A percentile compares a stretch with the other conserved stretches of the same genome.
These are phyloP conservation scores for Starmerella floricola DNA, from an alignment of 805 yeast species.

Conservation along the genomic window DNA sequence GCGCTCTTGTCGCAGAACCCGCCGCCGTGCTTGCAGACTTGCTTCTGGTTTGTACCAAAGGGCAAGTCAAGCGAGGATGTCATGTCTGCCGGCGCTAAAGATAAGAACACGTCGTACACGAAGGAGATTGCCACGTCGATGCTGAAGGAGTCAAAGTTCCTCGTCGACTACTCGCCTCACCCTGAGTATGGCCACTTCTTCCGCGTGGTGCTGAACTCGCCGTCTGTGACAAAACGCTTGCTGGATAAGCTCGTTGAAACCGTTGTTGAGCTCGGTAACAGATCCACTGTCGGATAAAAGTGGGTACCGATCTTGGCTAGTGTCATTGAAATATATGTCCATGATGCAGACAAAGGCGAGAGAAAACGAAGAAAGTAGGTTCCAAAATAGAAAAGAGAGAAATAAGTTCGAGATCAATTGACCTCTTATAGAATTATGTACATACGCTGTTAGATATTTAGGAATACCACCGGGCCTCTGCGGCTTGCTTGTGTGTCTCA, in stretches of 20 bases:
- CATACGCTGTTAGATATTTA: too few relatives aligned
- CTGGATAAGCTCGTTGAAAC: slow-evolving; percentile 36
- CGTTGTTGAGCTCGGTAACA: slow-evolving; percentile 10
- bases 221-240: slow-evolving; percentile 37
- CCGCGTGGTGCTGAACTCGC: slow-evolving; percentile 72
- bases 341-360: too few relatives aligned
- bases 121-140: slow-evolving; percentile 48
- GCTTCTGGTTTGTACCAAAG: slow-evolving; percentile 56
- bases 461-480: too few relatives aligned
- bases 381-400: too few relatives aligned
- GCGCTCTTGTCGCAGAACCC: slow-evolving; percentile 43
- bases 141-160: slow-evolving; percentile 51
- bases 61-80: slow-evolving; percentile 22
- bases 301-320: too few relatives aligned
- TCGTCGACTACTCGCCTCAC: slow-evolving; percentile 68
- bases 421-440: not conserved
- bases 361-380: too few relatives aligned
- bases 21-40: slow-evolving; percentile 73
- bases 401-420: too few relatives aligned
- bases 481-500: too few relatives aligned
- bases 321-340: not conserved
- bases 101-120: slow-evolving; percentile 43
- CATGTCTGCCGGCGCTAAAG: slow-evolving; percentile 19
- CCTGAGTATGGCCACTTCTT: slow-evolving; percentile 62
- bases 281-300: not conserved